phyloP scores from a whole-genome alignment of 345 rosid species.

The Hypericum perforatum region DNA sequence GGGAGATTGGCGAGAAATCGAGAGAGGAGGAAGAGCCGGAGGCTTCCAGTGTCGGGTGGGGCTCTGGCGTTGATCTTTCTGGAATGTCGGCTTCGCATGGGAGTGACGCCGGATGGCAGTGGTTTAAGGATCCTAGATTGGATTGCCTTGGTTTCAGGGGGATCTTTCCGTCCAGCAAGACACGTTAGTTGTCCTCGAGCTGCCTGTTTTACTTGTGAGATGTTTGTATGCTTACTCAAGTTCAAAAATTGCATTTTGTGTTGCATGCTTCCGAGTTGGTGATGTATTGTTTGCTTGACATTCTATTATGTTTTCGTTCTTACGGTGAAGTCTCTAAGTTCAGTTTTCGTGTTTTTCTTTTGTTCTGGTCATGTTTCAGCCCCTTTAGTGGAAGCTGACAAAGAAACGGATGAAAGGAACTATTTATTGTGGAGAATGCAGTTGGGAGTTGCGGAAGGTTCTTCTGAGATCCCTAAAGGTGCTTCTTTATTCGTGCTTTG shows the following conservation, averaged over 20 bases:
- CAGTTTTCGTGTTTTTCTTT: too few relatives aligned
- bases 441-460: slow-evolving; percentile 87
- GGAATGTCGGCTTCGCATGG: slow-evolving; percentile 52
- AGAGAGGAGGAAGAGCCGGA: slow-evolving; percentile 43
- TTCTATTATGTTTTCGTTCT: neutral
- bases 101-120: slow-evolving; percentile 53
- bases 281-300: neutral
- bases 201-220: neutral
- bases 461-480: slow-evolving; percentile 84
- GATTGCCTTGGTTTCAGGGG: slow-evolving; percentile 75
- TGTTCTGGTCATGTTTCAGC: slow-evolving; percentile 35
- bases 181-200: slow-evolving; percentile 37
- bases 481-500: slow-evolving; percentile 1
- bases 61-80: slow-evolving; percentile 39
- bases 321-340: too few relatives aligned
- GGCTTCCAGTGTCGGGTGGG: slow-evolving; percentile 67
- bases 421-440: slow-evolving; percentile 65
- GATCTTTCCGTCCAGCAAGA: slow-evolving; percentile 44
- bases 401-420: slow-evolving; percentile 66
- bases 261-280: too few relatives aligned
- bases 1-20: slow-evolving; percentile 27
- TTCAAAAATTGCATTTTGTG: too few relatives aligned
- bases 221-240: too few relatives aligned
- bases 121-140: slow-evolving; percentile 87
- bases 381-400: slow-evolving; percentile 67